Conservation (phyloP, 129 eudicot species). For the Escallonia herrerae region DNA sequence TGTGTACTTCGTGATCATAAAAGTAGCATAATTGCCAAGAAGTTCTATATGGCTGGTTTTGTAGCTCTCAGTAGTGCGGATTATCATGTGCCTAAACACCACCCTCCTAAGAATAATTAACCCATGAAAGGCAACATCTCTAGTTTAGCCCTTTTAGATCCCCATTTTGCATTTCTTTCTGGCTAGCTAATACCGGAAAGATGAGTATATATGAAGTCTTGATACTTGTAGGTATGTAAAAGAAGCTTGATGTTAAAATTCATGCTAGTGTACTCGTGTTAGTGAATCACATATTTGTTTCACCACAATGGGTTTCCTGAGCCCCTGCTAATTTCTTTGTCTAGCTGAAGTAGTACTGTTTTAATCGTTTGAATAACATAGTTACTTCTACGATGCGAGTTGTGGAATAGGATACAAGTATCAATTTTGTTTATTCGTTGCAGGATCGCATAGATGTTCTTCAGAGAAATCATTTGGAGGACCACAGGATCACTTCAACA, state of each 20-base stretch:
- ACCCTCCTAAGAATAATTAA: conserved; percentile 58
- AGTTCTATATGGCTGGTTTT: conserved; percentile 46
- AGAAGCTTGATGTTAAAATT: no score
- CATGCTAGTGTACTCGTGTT: no score
- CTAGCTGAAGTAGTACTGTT: no score
- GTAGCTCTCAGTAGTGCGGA: conserved; percentile 48
- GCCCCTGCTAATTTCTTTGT: no score
- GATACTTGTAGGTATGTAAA: neutral
- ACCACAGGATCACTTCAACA: conserved; percentile 29
- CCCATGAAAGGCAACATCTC: conserved; percentile 27
- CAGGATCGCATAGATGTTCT: conserved; percentile 35
- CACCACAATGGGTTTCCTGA: no score
- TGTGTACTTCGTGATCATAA: conserved; percentile 23
- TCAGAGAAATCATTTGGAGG: conserved; percentile 29
- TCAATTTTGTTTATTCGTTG: conserved; percentile 2
- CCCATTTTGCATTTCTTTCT: neutral
- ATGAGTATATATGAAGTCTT: neutral
- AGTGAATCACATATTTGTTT: no score
- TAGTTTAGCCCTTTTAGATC: conserved; percentile 14
- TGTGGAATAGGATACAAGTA: no score
- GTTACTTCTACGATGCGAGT: no score
- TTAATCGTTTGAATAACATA: no score
- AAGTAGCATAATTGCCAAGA: conserved; percentile 19
- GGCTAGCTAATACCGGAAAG: neutral
- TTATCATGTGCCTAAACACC: conserved; percentile 51